Conservation (phyloP, 1,139 yeast species). For the Geotrichum klebahnii region DNA sequence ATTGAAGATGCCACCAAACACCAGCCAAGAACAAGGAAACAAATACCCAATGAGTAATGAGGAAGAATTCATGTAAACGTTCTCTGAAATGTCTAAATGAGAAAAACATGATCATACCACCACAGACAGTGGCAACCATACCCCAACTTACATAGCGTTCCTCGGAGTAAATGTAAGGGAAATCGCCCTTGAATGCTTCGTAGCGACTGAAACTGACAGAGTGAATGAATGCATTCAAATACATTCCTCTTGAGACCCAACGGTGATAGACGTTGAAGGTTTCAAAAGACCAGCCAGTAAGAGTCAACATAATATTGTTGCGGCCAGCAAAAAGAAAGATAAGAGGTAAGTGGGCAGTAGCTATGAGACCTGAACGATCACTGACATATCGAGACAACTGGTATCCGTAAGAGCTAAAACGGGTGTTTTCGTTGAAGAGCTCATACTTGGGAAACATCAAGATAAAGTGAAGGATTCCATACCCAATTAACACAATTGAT, state of each 20-base stretch:
- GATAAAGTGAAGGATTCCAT: constrained; percentile 44
- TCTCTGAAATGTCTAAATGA: constrained; percentile 53
- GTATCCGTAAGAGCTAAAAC: constrained; percentile 34
- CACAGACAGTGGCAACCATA: constrained; percentile 45
- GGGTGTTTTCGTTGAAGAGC: constrained; percentile 40
- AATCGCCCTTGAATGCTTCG: constrained; percentile 16
- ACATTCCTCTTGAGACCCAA: constrained; percentile 56
- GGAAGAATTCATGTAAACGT: constrained; percentile 59
- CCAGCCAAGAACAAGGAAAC: constrained; percentile 56
- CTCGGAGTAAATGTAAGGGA: constrained; percentile 26
- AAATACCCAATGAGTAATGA: constrained; percentile 54
- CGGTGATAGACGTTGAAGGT: constrained; percentile 63
- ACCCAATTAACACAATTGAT: constrained; percentile 46
- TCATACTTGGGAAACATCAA: constrained; percentile 42
- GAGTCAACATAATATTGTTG: constrained; percentile 59
- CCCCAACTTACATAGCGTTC: constrained; percentile 49
- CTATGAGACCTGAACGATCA: constrained; percentile 56
- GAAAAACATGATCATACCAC: constrained; percentile 45
- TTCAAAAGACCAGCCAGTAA: constrained; percentile 63
- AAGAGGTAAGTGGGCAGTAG: constrained; percentile 49
- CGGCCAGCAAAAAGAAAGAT: constrained; percentile 58
- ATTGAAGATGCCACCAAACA: constrained; percentile 55
- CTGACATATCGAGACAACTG: constrained; percentile 54
- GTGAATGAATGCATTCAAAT: constrained; percentile 45
- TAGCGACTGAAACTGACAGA: constrained; percentile 28